Percentiles rank a stretch among this genome's conserved stretches.
phyloP scores from a whole-genome alignment of 192 early-diverging fungal species.

The Glomus cerebriforme region DNA sequence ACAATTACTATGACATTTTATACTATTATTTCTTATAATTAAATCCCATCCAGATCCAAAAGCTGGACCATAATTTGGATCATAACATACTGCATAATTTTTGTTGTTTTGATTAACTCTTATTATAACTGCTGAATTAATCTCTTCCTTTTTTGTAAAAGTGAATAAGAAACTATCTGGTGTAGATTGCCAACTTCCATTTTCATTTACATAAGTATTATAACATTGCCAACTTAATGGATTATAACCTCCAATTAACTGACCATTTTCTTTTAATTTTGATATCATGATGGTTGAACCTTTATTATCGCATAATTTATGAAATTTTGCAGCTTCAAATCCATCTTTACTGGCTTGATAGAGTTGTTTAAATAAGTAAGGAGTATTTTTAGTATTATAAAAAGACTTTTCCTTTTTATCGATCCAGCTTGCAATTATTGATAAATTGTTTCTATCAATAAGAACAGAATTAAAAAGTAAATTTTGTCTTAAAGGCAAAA shows the following conservation, averaged over 20 bases:
- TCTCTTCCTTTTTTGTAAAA: not conserved
- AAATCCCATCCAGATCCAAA: not conserved
- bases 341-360: not conserved
- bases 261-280: not conserved
- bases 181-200: not conserved
- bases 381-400: not conserved
- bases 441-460: not conserved
- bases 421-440: not conserved
- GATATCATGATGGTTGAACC: not conserved
- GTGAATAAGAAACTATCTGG: not conserved
- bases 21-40: no score
- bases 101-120: not conserved
- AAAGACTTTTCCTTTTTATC: not conserved
- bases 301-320: not conserved
- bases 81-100: not conserved
- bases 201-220: not conserved
- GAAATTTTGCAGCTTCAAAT: not conserved
- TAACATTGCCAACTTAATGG: not conserved
- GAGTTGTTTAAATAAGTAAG: not conserved
- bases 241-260: not conserved
- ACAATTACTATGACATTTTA: no score
- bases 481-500: not conserved
- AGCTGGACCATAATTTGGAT: not conserved
- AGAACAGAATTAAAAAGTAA: not conserved
- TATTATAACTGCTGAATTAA: not conserved